Base-by-base conservation (phyloP, 192 early-diverging fungal genomes). In the Podila horticola region DNA sequence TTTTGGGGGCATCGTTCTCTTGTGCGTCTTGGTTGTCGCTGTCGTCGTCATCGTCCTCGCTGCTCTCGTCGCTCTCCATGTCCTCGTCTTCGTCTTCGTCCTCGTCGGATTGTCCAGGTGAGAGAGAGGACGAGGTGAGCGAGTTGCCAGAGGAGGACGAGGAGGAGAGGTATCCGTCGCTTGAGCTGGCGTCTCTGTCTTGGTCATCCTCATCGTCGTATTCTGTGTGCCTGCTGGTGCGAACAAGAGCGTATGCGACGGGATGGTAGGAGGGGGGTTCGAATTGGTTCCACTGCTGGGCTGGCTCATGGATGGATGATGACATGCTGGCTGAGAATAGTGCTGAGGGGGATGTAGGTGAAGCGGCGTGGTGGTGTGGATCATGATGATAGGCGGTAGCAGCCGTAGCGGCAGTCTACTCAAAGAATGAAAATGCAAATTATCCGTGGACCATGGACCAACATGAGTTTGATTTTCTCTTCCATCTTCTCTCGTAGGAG, bases 231-330 rank as follows among this genome's bases (percentile, higher is more conserved):
- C 58, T 60, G 48, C 10, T 30, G 30, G 45, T 29, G 58, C 31
- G 51, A 8, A 11, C 62, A 0, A 45, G 33, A 22, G 62, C 15
- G n/a, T 22, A 22, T 17, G 61, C 36, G 59, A 63, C 52, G 10
- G 62, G 41, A 11, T 76, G 69, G 28, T 60, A 31, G 29, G 71
- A 52, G 0, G 74, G 58, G 28, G 62, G 48, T 1, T 62, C 71
- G 36, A 81, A 38, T 9, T 81, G 57, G 57, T 60, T 73, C 77
- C 77, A 81, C 29, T 81, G 77, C 30, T 73, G 66, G 55, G 69
- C 61, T 6, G 61, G 71, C 52, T 73, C 77, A 36, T 63, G 64
- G 3, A 52, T 11, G 8, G 61, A 41, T 19, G 50, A 38, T 0
- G 61, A 8, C 19, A 20, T 15, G 29, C 17, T 48, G 4, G 66